Base-by-base conservation (phyloP, 306 rosid species). In the Sphenostylis stenocarpa region DNA sequence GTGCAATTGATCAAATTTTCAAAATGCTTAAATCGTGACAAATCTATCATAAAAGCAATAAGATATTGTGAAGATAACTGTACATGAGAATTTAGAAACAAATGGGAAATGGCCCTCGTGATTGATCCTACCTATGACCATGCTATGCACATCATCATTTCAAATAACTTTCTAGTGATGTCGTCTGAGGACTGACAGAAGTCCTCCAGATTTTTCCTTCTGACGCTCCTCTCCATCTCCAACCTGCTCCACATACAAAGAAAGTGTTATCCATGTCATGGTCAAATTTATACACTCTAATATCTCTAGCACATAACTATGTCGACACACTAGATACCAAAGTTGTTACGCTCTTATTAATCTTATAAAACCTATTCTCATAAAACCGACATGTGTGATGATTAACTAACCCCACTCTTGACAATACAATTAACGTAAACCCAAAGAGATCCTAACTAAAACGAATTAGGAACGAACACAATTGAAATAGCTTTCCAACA, bases 211-310 rank as follows among this genome's bases (percentile, higher is more conserved):
- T 45, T 78, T 93, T 38, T 84, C 87, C 83, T 63, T 84, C 70
- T 87, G 97, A 38, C 81, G 73, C 41, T 89, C 96, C 47, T 91
- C 98, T 64, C 91, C 94, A 52, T 87, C 87, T 60, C 90, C 91
- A 47, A 87, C 87, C 93, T 92, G 91, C 71, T 74, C 19, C 29
- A 78, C 49, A 77, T 14, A 11, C 3, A 41, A 41, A 24, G 29
- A 11, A 9, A 77, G 66, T 6, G 56, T 72, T 73, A 53, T 45
- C 31, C n/a, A 51, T 52, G 21, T 4, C 38, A 19, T 12, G 20
- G 44, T 56, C 72, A 77, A 77, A 72, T 20, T 36, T 28, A 57
- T 10, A 26, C 39, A 45, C 51, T 20, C 20, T 48, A 52, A 44
- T 31, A 47, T 26, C 34, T 39, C 41, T 49, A 69, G 26, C 33